phyloP scores from a whole-genome alignment of 225 moss, liverwort and hornwort genomes.

The Physcomitrium patens region DNA sequence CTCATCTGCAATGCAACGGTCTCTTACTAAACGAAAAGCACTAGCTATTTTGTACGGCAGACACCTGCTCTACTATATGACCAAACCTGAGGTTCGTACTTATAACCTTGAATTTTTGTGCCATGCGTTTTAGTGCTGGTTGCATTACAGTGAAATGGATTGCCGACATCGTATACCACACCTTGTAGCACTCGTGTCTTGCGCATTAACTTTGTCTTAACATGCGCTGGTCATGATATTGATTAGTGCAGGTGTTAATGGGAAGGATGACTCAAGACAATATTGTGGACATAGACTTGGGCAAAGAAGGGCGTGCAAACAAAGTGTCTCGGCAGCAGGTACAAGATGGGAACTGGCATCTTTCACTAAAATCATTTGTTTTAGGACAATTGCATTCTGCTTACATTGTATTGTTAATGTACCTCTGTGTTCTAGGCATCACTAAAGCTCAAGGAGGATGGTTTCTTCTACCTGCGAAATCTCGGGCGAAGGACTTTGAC shows the following conservation, averaged over 20 bases:
- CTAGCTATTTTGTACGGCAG: slow-evolving; percentile 87
- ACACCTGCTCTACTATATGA: slow-evolving; percentile 80
- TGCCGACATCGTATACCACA: background rate
- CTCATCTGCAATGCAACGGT: slow-evolving; percentile 84
- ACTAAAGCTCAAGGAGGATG: slow-evolving; percentile 92
- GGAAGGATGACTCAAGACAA: slow-evolving; percentile 95
- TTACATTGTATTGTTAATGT: slow-evolving; percentile 11
- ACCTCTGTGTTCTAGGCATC: slow-evolving; percentile 59
- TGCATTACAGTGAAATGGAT: too few relatives aligned
- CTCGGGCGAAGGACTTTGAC: slow-evolving; percentile 88
- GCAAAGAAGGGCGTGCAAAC: slow-evolving; percentile 96
- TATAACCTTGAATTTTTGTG: too few relatives aligned
- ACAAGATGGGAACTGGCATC: background rate
- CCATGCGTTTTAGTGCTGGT: too few relatives aligned
- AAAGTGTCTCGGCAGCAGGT: slow-evolving; percentile 99
- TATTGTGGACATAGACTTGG: slow-evolving; percentile 87
- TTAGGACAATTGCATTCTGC: background rate
- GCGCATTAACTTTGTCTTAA: slow-evolving; percentile 22
- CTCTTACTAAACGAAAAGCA: slow-evolving; percentile 73
- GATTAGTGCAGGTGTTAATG: slow-evolving; percentile 70
- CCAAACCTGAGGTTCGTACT: slow-evolving; percentile 67
- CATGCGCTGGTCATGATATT: background rate
- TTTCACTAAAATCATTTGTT: background rate
- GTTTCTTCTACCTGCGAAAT: slow-evolving; percentile 87
- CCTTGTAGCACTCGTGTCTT: background rate